phyloP scores from a whole-genome alignment of 2,329 filamentous ascomycete species.

The Clonostachys solani region DNA sequence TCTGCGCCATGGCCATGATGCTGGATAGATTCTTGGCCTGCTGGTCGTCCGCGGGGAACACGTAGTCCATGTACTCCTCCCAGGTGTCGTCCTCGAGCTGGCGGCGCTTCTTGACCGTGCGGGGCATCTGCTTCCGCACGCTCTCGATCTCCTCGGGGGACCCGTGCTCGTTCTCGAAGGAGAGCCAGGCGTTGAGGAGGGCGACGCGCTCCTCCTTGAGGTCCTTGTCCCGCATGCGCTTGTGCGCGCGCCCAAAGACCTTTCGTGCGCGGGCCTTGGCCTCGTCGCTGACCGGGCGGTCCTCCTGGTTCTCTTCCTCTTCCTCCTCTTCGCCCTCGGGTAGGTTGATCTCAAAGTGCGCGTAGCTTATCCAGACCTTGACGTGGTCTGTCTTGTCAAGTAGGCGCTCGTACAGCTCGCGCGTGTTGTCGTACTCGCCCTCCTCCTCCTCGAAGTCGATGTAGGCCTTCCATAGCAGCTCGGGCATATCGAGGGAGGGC shows the following conservation, averaged over 20 bases:
- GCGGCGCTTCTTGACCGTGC: conserved; percentile 86
- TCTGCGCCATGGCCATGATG: conserved; percentile 78
- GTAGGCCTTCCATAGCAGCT: conserved; percentile 95
- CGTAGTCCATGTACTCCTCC: conserved; percentile 93
- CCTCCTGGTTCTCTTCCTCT: conserved; percentile 56
- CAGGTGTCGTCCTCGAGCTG: conserved; percentile 88
- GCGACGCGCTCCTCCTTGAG: conserved; percentile 93
- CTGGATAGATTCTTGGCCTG: conserved; percentile 79
- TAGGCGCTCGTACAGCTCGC: conserved; percentile 82
- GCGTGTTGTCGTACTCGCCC: conserved; percentile 80
- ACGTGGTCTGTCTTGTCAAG: conserved; percentile 95
- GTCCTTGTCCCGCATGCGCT: conserved; percentile 82
- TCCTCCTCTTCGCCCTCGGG: conserved; percentile 63
- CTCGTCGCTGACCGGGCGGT: conserved; percentile 71
- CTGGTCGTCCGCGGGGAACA: conserved; percentile 94
- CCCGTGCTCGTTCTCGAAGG: conserved; percentile 87
- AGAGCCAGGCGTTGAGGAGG: conserved; percentile 86
- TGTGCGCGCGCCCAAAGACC: conserved; percentile 82
- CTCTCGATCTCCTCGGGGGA: conserved; percentile 69
- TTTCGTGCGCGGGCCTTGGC: conserved; percentile 79
- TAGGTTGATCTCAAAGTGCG: conserved; percentile 96
- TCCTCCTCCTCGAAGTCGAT: conserved; percentile 99
- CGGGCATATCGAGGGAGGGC: conserved; percentile 88
- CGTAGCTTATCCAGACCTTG: conserved; percentile 98
- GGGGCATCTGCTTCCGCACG: conserved; percentile 90